Base-by-base conservation (phyloP, 345 rosid genomes). In the Eucalyptus coolabah region DNA sequence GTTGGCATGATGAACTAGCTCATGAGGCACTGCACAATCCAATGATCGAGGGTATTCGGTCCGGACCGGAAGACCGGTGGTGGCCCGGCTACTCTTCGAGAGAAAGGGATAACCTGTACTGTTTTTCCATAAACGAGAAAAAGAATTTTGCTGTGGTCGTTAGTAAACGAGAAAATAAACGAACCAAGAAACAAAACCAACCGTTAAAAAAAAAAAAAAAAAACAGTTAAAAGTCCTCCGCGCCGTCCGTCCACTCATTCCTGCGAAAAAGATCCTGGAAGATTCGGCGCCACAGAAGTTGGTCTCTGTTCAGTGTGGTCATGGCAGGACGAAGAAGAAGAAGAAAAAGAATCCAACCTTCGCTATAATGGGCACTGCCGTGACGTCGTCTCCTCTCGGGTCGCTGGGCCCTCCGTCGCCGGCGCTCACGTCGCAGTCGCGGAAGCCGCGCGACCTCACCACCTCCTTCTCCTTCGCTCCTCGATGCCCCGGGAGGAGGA, bases 1-100 rank as follows among this genome's bases (percentile, higher is more conserved):
- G 2, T 0, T 18, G 4, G 14, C 13, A 3, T 1, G 2, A 34
- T 65, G 10, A 65, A n/a, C 10, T 16, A 16, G 11, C 19, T 8
- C 44, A 8, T 0, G 2, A 34, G 13, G 7, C 12, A 34, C 4
- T 11, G 2, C 7, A 34, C 24, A 3, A 23, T 2, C 7, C 42
- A 21, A 2, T 19, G 26, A 10, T 37, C 28, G 8, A 37, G 28
- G 82, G 28, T 37, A 37, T 19, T 37, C 2, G 0, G 28, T 24
- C 82, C 5, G 14, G 9, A 72, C 44, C 7, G 6, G 19, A 23
- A 32, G 42, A 32, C 8, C 24, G 3, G 44, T 34, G 44, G 44
- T 9, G 24, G 81, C 26, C 0, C 0, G 11, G 19, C 37, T 1
- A 4, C 77, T 65, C 10, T 17, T n/a, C 18, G 9, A 65, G 37